Evolutionary conservation across 2,329 filamentous ascomycete genomes (phyloP), one percentile per base, ranked within the genome.

Genomic region (Trichoderma semiorbis): DNA sequence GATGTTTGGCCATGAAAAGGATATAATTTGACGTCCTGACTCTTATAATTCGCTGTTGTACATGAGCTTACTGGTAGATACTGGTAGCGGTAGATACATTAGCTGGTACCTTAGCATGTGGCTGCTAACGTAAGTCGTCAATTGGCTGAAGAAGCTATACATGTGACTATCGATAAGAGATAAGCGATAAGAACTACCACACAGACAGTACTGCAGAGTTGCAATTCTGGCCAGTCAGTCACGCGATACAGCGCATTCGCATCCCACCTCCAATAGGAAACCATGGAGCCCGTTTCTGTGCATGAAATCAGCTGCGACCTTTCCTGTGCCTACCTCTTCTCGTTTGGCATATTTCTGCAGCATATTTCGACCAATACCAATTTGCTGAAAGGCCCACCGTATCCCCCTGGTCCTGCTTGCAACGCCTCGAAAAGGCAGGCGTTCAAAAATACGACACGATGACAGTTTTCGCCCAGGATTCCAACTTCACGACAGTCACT

Each of bases 291-390:
- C 7, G 32, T n/a, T 24, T 60, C 63, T 28, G 34, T 24, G 47
- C 47, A 53, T 53, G 47, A 30, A 36, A 66, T 60, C 21, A 74
- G 78, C 62, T 82, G 81, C 73, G 74, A 80, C 24, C 68, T 71
- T 24, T 75, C 77, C 63, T 81, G 81, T 70, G 80, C 79, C 30
- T 72, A 81, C 30, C 75, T 83, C 65, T 77, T 83, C 28, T 80
- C 80, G 5, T 78, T 83, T 71, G 81, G 78, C 39, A 79, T 82
- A 32, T 72, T 81, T 24, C 76, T 83, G 5, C 81, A 83, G 39
- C 69, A 79, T 43, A 70, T 82, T 16, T 78, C 79, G 11, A 78
- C 77, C 12, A 73, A 75, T 18, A 80, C 80, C 28, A 74, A 66
- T 14, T 57, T 79, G 10, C 72, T 79, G 14, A 65, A 75, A 6